Conservation (phyloP, 805 yeast genomes). For the Ogataea haglerorum region DNA sequence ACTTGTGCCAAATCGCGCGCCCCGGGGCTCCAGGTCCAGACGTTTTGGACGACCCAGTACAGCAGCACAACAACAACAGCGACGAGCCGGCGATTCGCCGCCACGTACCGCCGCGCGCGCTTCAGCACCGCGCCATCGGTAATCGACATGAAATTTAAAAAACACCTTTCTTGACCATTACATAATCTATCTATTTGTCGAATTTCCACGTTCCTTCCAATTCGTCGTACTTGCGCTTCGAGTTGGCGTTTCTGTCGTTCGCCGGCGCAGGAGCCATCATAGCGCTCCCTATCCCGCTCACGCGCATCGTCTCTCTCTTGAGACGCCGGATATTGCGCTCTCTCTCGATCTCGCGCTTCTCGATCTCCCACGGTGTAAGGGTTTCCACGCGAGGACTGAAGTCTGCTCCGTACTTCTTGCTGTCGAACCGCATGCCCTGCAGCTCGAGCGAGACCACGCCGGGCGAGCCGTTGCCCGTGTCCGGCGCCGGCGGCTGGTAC, state of each 20-base stretch:
- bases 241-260: slow-evolving; percentile 13
- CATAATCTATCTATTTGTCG: slow-evolving; percentile 5
- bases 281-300: slow-evolving; percentile 46
- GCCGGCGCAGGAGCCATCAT: slow-evolving; percentile 8
- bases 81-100: slow-evolving; percentile 8
- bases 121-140: neutral
- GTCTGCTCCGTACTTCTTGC: slow-evolving; percentile 70
- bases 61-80: slow-evolving; percentile 8
- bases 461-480: slow-evolving; percentile 10
- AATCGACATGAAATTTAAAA: slow-evolving; percentile 1
- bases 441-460: slow-evolving; percentile 18
- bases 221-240: slow-evolving; percentile 34
- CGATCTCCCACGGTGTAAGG: slow-evolving; percentile 88
- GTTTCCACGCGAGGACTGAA: slow-evolving; percentile 91
- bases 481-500: slow-evolving; percentile 27
- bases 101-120: slow-evolving; percentile 1
- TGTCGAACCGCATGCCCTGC: slow-evolving; percentile 63
- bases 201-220: slow-evolving; percentile 34
- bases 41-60: slow-evolving; percentile 7
- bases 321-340: slow-evolving; percentile 87
- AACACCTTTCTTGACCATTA: neutral
- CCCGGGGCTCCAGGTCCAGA: neutral
- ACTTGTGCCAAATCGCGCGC: neutral
- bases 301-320: slow-evolving; percentile 84
- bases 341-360: slow-evolving; percentile 90